These are phyloP conservation scores for Licmophora abbreviata DNA, from an alignment of 108 stramenopile genomes.

Conservation along the genomic window DNA sequence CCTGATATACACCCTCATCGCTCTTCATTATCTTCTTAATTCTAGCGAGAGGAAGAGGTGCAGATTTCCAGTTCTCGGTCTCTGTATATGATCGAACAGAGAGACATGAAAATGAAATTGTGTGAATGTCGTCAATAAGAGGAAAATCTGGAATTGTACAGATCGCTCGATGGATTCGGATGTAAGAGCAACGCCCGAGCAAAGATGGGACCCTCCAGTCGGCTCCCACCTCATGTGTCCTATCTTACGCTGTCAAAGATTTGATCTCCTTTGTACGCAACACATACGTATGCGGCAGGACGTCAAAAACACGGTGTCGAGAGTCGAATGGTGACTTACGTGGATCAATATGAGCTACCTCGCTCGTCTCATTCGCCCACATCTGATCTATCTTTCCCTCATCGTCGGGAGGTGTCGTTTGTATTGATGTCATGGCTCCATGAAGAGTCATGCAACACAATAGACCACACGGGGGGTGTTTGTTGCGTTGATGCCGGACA, in stretches of 20 bases:
- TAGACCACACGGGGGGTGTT: no score
- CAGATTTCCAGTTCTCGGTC: slow-evolving; percentile 58
- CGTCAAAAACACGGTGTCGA: background rate
- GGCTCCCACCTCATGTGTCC: background rate
- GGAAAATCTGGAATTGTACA: background rate
- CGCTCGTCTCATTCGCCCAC: slow-evolving; percentile 24
- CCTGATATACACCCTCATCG: slow-evolving; percentile 65
- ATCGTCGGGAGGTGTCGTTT: slow-evolving; percentile 30
- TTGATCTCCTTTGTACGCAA: background rate
- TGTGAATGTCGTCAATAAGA: background rate
- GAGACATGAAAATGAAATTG: background rate
- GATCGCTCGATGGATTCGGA: background rate
- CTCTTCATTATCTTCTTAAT: slow-evolving; percentile 97
- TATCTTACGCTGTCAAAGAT: background rate
- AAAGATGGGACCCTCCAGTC: no score
- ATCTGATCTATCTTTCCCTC: slow-evolving; percentile 35
- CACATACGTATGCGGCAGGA: background rate
- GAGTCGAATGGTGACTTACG: slow-evolving; percentile 12
- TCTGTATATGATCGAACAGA: slow-evolving; percentile 2
- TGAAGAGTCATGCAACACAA: no score
- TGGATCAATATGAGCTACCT: slow-evolving; percentile 22
- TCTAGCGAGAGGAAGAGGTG: slow-evolving; percentile 70
- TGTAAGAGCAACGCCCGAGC: background rate
- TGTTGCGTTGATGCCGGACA: no score
- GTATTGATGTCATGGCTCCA: no score